Base-by-base conservation (phyloP, 2,329 filamentous ascomycete species). In the Alternaria sp. region DNA sequence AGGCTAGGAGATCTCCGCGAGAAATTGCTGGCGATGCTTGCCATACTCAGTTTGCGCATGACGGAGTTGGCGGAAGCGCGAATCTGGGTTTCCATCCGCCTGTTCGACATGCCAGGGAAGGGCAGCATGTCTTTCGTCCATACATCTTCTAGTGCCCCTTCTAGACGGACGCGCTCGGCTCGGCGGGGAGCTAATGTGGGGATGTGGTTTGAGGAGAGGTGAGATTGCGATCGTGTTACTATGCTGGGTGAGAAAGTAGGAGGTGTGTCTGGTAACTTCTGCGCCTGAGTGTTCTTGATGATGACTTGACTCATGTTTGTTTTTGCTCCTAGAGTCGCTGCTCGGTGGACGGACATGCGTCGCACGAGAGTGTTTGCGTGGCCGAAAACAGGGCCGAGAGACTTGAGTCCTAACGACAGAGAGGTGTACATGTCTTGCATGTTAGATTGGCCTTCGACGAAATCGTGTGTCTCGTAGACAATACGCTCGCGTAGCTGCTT, bases 11-110 rank as follows among this genome's bases (percentile, higher is more conserved):
- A 91, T 59, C 90, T 87, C 68, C 90, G 91, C 38, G 87, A 86
- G 73, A 96, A 94, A 49, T 90, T 90, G 67, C 87, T 90, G 14
- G 91, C 86, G 65, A 95, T 90, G 76, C 90, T 93, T 50, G 90
- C 90, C 72, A 92, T 90, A 78, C 92, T 97, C 64, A 97, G 85
- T 75, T 94, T 96, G 54, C 93, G 87, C 82, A 97, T 97, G 73
- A 97, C 87, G 1, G 92, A 92, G 36, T 92, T 93, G 12, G 93
- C 92, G n/a, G 91, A 93, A 41, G 87, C 87, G 52, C 91, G 86
- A 48, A 95, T 89, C 4, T 92, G 82, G 72, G 91, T 88, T 69
- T 97, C 91, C 81, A 81, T 88, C 78, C 76, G 87, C 77, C 81
- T 89, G 78, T 79, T 83, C 32, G 86, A 86, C 87, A 97, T 94